Conservation (phyloP, 192 early-diverging fungal genomes). For the Backusella psychrophila region DNA sequence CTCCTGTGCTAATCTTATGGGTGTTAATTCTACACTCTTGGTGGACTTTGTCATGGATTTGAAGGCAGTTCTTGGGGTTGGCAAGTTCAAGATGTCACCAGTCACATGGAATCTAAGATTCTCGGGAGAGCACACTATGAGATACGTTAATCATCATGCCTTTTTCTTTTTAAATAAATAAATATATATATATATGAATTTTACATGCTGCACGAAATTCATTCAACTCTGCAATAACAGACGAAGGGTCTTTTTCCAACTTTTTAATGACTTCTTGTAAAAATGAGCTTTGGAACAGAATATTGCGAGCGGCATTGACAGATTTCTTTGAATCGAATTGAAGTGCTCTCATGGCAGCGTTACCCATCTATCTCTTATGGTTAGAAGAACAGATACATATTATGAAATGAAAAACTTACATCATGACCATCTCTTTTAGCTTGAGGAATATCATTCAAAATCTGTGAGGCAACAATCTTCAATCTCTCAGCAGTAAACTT, state of each 20-base stretch:
- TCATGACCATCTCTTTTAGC: slow-evolving; percentile 54
- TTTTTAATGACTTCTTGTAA: slow-evolving; percentile 45
- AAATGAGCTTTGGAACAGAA: slow-evolving; percentile 48
- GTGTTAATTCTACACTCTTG: background rate
- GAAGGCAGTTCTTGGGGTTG: slow-evolving; percentile 41
- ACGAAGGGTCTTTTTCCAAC: slow-evolving; percentile 42
- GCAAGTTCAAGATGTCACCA: slow-evolving; percentile 50
- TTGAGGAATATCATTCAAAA: slow-evolving; percentile 54
- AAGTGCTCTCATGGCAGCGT: slow-evolving; percentile 37
- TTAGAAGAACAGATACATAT: too few relatives aligned
- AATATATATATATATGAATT: too few relatives aligned
- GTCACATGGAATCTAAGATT: slow-evolving; percentile 54
- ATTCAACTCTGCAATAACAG: slow-evolving; percentile 42
- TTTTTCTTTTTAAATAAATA: too few relatives aligned
- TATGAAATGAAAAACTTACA: slow-evolving; percentile 27
- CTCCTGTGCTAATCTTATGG: slow-evolving; percentile 23
- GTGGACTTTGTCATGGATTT: slow-evolving; percentile 10
- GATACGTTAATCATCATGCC: background rate
- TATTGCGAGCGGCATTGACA: slow-evolving; percentile 41
- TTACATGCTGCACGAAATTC: slow-evolving; percentile 50
- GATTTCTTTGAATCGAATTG: slow-evolving; percentile 44
- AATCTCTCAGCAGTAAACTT: slow-evolving; percentile 53
- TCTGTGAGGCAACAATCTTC: slow-evolving; percentile 51
- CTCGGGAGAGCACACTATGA: slow-evolving; percentile 42
- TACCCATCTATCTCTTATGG: slow-evolving; percentile 39